Evolutionary conservation across 2,329 filamentous ascomycete species (phyloP).

Genomic region (Aspergillus sp.): DNA sequence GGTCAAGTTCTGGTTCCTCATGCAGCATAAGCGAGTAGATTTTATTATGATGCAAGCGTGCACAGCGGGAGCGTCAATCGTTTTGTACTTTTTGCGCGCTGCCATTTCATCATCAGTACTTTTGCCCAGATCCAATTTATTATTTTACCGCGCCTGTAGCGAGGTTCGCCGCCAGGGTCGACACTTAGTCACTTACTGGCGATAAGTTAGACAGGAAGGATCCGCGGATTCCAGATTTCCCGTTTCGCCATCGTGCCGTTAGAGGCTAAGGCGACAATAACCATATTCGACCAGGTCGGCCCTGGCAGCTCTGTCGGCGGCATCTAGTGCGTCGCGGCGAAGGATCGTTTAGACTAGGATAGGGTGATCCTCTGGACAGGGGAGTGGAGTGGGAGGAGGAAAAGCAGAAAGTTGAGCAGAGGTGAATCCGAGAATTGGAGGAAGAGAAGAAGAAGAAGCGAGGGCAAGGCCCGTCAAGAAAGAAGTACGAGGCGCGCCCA

Average conservation of each 20-base stretch:
- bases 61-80: constrained; percentile 1
- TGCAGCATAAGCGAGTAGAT: constrained; percentile 11
- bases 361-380: constrained; percentile 5
- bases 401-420: not conserved
- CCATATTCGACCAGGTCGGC: constrained; percentile 15
- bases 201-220: constrained; percentile 15
- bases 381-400: not conserved
- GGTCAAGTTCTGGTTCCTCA: constrained; percentile 4
- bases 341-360: constrained; percentile 4
- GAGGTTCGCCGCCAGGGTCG: constrained; percentile 4
- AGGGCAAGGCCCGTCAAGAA: not conserved
- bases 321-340: not conserved
- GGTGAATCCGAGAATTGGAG: not conserved
- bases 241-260: constrained; percentile 23
- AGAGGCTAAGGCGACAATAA: constrained; percentile 18
- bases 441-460: constrained; percentile 1
- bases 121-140: constrained; percentile 11
- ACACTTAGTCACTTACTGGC: constrained; percentile 10
- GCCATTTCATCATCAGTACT: constrained; percentile 13
- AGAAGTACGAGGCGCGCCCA: constrained; percentile 11
- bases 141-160: constrained; percentile 9
- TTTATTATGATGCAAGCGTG: constrained; percentile 12
- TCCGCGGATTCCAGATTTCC: constrained; percentile 24
- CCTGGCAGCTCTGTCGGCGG: constrained; percentile 11
- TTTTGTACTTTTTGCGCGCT: constrained; percentile 7